Base-by-base conservation (phyloP, 1,284 basidiomycete species). In the Melampsora americana region DNA sequence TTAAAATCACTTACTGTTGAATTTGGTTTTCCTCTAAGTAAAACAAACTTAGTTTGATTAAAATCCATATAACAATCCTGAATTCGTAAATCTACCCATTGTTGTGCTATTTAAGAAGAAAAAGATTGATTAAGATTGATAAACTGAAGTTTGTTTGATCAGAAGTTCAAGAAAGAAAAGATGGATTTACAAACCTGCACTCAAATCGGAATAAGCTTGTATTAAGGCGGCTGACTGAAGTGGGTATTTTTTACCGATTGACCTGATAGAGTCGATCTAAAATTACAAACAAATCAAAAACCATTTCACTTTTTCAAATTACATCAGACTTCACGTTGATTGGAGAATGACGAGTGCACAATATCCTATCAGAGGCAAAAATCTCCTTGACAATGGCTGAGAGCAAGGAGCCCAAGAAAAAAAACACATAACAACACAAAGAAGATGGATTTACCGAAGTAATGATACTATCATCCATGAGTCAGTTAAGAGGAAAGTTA, bases 191-290 rank as follows among this genome's bases (percentile, higher is more conserved):
- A 70, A 42, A 80, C 78, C 79, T 71, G 80, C 79, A 28, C 78
- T 78, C 26, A 84, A 79, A 75, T 84, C 83, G 32, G 79, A 77
- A 46, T 78, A 82, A 18, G 82, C 78, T 56, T 83, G 83, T 26
- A 82, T 79, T 44, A 84, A 78, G 1, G 82, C 76, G 0, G 79
- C 70, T 11, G 81, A 78, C 68, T 83, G 83, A 0, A 62, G n/a
- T 5, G 83, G 81, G 42, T 44, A 44, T 44, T 44, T 9, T 9
- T 44, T 44, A 14, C 11, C 42, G 9, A 44, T 44, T 14, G 42
- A 44, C 12, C 12, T 44, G 11, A 44, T 44, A 3, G 42, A 44
- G 42, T 44, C 42, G 42, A 44, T 44, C 42, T 44, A 44, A 3
- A 44, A 11, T 14, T 9, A 44, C 35, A 35, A 35, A 9, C 35